These are phyloP conservation scores for Mycena indigotica DNA, from an alignment of 768 basidiomycete genomes.

Conservation along the genomic window DNA sequence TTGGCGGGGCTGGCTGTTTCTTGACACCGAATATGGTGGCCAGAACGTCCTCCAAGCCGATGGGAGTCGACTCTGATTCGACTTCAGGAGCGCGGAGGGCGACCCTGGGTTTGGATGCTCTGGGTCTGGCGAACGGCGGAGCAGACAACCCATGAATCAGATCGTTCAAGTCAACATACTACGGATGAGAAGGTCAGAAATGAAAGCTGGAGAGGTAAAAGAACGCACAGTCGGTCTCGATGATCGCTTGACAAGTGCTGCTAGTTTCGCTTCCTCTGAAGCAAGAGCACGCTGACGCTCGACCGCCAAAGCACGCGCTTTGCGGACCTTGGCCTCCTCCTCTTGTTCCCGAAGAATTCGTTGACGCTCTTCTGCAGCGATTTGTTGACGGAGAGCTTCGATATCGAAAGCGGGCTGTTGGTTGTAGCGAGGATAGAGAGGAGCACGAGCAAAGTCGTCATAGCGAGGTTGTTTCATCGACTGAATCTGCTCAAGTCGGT, in stretches of 20 bases:
- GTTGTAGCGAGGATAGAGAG: not conserved
- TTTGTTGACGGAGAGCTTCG: constrained; percentile 15
- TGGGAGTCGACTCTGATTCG: too few relatives aligned
- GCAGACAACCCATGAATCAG: too few relatives aligned
- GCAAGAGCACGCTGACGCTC: constrained; percentile 15
- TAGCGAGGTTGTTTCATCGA: constrained; percentile 14
- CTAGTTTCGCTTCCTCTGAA: constrained; percentile 11
- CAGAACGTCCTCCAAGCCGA: too few relatives aligned
- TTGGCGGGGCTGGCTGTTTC: too few relatives aligned
- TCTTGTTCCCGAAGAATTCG: constrained; percentile 19
- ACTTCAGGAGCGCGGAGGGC: too few relatives aligned
- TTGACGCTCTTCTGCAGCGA: constrained; percentile 16
- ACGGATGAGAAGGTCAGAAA: not conserved
- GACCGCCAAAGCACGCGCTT: constrained; percentile 8
- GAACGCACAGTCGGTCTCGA: constrained; percentile 3
- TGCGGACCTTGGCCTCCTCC: constrained; percentile 5
- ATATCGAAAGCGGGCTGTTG: constrained; percentile 2
- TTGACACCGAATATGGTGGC: too few relatives aligned
- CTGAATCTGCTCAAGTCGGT: constrained; percentile 28
- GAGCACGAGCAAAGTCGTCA: not conserved
- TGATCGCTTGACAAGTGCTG: constrained; percentile 3
- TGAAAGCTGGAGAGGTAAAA: not conserved
- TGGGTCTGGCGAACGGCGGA: not conserved
- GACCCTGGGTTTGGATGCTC: too few relatives aligned
- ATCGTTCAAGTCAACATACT: constrained; percentile 6